Evolutionary conservation across 2,329 filamentous ascomycete species (phyloP).

Genomic region (Aspergillus texensis): DNA sequence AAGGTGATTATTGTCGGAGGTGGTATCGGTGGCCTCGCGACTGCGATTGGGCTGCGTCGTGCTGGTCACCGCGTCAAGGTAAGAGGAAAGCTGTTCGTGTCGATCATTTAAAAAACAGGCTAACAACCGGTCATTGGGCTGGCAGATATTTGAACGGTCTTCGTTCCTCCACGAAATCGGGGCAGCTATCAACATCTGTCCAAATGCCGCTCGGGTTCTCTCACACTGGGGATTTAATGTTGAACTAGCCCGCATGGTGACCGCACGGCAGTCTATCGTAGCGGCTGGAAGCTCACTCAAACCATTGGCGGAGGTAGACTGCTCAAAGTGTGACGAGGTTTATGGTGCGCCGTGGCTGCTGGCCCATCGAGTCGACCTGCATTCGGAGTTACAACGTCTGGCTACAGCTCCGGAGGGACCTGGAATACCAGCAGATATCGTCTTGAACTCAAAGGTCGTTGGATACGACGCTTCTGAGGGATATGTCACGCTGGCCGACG

Average conservation of each 20-base stretch:
- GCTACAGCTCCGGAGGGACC: not conserved
- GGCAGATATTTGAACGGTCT: slow-evolving; percentile 9
- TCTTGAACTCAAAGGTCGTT: not conserved
- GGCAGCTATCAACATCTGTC: slow-evolving; percentile 31
- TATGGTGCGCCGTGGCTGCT: not conserved
- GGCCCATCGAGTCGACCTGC: not conserved
- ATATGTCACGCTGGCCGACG: not conserved
- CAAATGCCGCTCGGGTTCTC: slow-evolving; percentile 31
- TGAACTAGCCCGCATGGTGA: not conserved
- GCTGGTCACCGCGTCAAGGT: not conserved
- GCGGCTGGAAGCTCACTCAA: not conserved
- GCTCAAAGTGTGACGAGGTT: not conserved
- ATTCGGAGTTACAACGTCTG: not conserved
- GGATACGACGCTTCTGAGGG: not conserved
- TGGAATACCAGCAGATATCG: not conserved
- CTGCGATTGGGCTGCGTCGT: not conserved
- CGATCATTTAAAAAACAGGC: not conserved
- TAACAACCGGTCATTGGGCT: not conserved
- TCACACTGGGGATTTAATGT: slow-evolving; percentile 29
- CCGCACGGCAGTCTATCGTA: not conserved
- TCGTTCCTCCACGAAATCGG: slow-evolving; percentile 27
- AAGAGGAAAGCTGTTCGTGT: not conserved
- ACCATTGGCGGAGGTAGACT: not conserved
- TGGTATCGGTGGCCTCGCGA: not conserved
- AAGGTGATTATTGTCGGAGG: not conserved